phyloP scores from a whole-genome alignment of 805 yeast genomes.

The Ogataea thermomethanolica region DNA sequence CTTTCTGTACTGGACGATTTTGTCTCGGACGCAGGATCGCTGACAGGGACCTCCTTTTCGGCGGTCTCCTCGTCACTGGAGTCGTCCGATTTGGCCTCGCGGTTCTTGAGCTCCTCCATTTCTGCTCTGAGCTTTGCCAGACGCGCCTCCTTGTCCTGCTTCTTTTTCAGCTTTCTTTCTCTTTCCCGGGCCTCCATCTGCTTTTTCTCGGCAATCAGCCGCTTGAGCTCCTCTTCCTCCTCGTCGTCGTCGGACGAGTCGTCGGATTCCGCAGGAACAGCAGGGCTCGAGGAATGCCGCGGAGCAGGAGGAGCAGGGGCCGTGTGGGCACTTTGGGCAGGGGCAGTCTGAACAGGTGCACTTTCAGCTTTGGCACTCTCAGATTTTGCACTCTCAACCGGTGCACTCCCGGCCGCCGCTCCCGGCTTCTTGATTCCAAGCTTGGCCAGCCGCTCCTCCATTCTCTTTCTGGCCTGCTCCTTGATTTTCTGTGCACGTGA shows the following conservation, averaged over 20 bases:
- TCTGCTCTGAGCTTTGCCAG: conserved; percentile 55
- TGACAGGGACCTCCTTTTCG: conserved; percentile 4
- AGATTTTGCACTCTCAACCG: background rate
- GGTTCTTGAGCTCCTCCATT: conserved; percentile 49
- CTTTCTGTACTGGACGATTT: conserved; percentile 16
- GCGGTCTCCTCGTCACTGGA: conserved; percentile 19
- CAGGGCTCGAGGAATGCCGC: conserved; percentile 14
- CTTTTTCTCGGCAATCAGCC: conserved; percentile 45
- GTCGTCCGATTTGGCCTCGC: conserved; percentile 35
- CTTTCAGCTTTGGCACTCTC: no score
- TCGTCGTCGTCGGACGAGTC: conserved; percentile 30
- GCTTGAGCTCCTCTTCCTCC: conserved; percentile 46
- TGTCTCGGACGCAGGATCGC: conserved; percentile 16
- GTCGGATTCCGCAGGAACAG: conserved; percentile 1
- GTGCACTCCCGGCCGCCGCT: no score
- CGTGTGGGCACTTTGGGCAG: background rate
- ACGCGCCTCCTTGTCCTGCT: conserved; percentile 57
- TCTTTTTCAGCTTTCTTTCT: conserved; percentile 44
- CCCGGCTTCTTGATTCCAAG: conserved; percentile 66
- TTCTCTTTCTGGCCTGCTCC: conserved; percentile 75
- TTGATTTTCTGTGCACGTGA: conserved; percentile 62
- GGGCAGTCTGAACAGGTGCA: no score
- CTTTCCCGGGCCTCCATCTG: conserved; percentile 39
- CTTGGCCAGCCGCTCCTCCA: conserved; percentile 82
- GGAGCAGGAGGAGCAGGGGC: conserved; percentile 16